Evolutionary conservation across 768 basidiomycete genomes (phyloP), one percentile per base, ranked within the genome.

Genomic region (Melanogaster broomeanus): DNA sequence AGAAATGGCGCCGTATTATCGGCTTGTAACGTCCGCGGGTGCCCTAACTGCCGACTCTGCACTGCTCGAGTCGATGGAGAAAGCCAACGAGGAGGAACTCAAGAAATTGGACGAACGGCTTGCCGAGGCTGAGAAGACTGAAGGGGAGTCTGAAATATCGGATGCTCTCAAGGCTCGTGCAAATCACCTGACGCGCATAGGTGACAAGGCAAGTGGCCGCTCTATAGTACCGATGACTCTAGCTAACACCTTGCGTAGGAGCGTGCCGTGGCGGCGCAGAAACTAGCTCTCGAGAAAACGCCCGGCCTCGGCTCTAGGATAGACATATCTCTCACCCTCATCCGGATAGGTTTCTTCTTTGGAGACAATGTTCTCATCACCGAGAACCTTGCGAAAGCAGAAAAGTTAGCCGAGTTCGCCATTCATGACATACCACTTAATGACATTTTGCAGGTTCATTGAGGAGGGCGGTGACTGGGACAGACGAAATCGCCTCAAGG

Each of bases 381-480:
- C 0, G 64, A 76, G 34, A 82, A 91, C 59, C 82, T 98, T 41
- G 74, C 81, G 25, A 85, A 87, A 60, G 95, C 95, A 0, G 88
- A 92, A 61, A 80, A 84, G 90, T 93, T 51, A 56, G 86, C 77
- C 22, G 4, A 11, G 11, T 21, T 31, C 39, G 7, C n/a, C 3
- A n/a, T 8, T 15, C 9, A 45, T 25, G 21, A 18, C n/a, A 2
- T 22, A 2, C 34, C 45, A 8, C 19, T 18, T 31, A 7, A 42
- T 39, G 30, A 33, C 15, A 19, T 38, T 16, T 16, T 37, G 18
- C 63, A 94, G 92, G 49, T 77, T 97, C 38, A 89, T 97, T 48
- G 94, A 98, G 61, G 82, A 93, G 67, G 96, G 96, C 1, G 96
- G 96, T 40, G 96, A 99, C 72, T 99, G 96, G 96, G 96, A 99